Evolutionary conservation across 805 yeast genomes (phyloP).

Genomic region (Kluyveromyces nonfermentans): DNA sequence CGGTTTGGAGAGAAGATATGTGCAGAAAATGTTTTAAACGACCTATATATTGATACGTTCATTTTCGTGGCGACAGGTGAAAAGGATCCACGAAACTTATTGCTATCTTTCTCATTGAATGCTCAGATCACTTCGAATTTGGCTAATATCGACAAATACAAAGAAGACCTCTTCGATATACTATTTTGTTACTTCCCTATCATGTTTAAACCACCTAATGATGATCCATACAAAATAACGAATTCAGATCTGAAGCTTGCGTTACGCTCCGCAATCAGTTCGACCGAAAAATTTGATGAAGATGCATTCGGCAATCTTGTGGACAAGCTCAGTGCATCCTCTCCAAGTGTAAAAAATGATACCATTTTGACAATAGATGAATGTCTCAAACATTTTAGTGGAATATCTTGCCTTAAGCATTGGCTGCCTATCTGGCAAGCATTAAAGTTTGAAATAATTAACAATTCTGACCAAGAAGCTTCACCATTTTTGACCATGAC

Average conservation of each 20-base stretch:
- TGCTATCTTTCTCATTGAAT: constrained; percentile 57
- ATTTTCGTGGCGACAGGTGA: constrained; percentile 73
- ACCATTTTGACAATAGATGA: constrained; percentile 51
- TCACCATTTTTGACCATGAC: not conserved
- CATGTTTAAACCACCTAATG: constrained; percentile 81
- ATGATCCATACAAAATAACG: constrained; percentile 75
- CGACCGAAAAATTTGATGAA: constrained; percentile 53
- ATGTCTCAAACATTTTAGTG: constrained; percentile 46
- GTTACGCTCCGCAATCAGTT: constrained; percentile 52
- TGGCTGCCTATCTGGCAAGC: constrained; percentile 84
- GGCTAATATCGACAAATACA: constrained; percentile 32
- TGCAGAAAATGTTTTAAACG: constrained; percentile 22
- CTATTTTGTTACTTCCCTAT: constrained; percentile 95
- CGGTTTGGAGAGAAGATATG: constrained; percentile 20
- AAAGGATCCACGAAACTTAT: constrained; percentile 85
- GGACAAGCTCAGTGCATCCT: constrained; percentile 71
- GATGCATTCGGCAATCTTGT: constrained; percentile 71
- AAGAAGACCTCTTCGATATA: constrained; percentile 74
- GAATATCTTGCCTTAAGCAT: constrained; percentile 40
- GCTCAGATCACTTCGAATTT: constrained; percentile 32
- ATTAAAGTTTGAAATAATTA: constrained; percentile 79
- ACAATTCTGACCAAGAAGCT: constrained; percentile 44
- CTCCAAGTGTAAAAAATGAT: constrained; percentile 65
- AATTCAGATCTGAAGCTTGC: constrained; percentile 57
- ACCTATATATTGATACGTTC: constrained; percentile 45